These are phyloP conservation scores for Gelatoporia subvermispora DNA, from an alignment of 768 basidiomycete genomes.

Conservation along the genomic window DNA sequence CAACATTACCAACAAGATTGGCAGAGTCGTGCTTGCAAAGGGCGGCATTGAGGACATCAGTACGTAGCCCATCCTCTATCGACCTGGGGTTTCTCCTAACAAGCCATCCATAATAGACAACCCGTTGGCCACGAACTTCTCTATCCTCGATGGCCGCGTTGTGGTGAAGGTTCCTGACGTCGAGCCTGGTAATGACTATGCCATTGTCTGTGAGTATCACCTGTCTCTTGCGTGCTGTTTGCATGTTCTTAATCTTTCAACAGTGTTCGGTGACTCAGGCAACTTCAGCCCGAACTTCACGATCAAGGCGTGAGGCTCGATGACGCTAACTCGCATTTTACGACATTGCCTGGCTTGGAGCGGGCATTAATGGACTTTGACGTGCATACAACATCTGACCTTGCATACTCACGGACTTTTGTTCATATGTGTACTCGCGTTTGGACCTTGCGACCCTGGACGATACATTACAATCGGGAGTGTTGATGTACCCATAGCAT, in stretches of 20 bases:
- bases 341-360: too few relatives aligned
- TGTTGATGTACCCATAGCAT: too few relatives aligned
- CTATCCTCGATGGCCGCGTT: slow-evolving; percentile 30
- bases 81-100: neutral
- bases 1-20: slow-evolving; percentile 35
- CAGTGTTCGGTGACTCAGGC: slow-evolving; percentile 46
- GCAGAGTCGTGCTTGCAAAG: slow-evolving; percentile 20
- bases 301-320: slow-evolving; percentile 13
- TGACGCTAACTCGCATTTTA: too few relatives aligned
- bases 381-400: neutral
- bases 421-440: slow-evolving; percentile 1
- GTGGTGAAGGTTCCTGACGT: slow-evolving; percentile 35
- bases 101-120: slow-evolving; percentile 16
- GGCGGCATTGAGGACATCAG: slow-evolving; percentile 28
- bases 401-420: neutral
- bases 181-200: slow-evolving; percentile 26
- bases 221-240: neutral
- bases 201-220: slow-evolving; percentile 37
- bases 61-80: slow-evolving; percentile 11
- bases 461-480: slow-evolving; percentile 2
- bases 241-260: neutral
- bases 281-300: slow-evolving; percentile 36
- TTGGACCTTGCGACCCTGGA: slow-evolving; percentile 4
- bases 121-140: slow-evolving; percentile 31
- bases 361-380: neutral